Conservation (phyloP, 371 early-diverging fungal genomes). For the Circinella umbellata region DNA sequence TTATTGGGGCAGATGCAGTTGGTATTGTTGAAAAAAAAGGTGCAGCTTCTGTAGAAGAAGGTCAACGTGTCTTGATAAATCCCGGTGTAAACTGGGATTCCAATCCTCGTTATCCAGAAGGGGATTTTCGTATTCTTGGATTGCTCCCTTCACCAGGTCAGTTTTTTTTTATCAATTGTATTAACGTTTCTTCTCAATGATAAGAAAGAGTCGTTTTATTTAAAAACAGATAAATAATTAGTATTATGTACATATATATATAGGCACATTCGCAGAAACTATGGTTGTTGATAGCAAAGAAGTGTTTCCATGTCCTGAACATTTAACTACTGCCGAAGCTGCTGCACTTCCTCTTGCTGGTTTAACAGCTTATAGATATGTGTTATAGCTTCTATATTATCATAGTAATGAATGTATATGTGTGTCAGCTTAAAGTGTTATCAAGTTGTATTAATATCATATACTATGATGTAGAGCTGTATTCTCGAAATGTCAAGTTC, state of each 20-base stretch:
- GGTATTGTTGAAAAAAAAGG: constrained; percentile 48
- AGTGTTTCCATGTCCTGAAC: constrained; percentile 59
- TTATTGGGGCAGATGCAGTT: constrained; percentile 67
- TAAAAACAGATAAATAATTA: background rate
- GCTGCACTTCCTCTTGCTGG: constrained; percentile 76
- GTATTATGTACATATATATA: background rate
- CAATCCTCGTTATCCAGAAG: constrained; percentile 67
- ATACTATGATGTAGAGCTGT: constrained; percentile 37
- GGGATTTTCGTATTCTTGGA: constrained; percentile 61
- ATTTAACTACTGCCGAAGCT: constrained; percentile 66
- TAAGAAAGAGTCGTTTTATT: too few relatives aligned
- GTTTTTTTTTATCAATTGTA: background rate
- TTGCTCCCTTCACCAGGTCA: constrained; percentile 53
- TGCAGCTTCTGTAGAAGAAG: constrained; percentile 22
- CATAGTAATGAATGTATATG: background rate
- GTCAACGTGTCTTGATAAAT: constrained; percentile 57
- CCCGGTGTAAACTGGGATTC: constrained; percentile 64
- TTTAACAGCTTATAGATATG: constrained; percentile 66
- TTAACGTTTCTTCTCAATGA: background rate
- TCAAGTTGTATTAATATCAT: background rate
- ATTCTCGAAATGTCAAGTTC: constrained; percentile 65
- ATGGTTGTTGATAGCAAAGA: constrained; percentile 51
- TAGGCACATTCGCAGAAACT: constrained; percentile 68
- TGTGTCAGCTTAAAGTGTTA: background rate
- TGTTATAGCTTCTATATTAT: constrained; percentile 34